A percentile compares a stretch with the other conserved stretches of the same genome.
These are phyloP conservation scores for Avena insularis DNA, from an alignment of 176 grass and related monocot species.

Conservation along the genomic window DNA sequence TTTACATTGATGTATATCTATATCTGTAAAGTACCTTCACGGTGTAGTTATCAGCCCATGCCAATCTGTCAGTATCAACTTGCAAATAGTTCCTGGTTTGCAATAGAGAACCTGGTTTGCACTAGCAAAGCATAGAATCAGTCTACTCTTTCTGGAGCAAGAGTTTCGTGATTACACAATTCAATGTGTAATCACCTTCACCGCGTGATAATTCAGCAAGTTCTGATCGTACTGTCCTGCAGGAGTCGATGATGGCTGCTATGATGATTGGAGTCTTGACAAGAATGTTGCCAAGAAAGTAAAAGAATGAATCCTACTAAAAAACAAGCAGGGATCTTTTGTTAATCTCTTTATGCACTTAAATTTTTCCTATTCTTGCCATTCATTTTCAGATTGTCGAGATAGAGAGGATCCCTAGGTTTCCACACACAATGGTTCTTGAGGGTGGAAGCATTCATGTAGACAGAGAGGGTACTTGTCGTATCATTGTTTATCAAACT, in stretches of 20 bases:
- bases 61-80: not conserved
- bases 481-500: not conserved
- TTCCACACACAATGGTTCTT: conserved; percentile 79
- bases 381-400: conserved; percentile 64
- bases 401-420: conserved; percentile 70
- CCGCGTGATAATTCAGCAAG: not conserved
- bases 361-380: not conserved
- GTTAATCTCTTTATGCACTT: not conserved
- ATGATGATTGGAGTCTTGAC: conserved; percentile 87
- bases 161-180: not conserved
- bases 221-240: conserved; percentile 23
- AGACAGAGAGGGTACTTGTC: conserved; percentile 77
- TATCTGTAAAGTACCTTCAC: not conserved
- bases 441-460: conserved; percentile 99
- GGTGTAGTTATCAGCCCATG: not conserved
- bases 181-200: not conserved
- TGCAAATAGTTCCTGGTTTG: not conserved
- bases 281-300: conserved; percentile 79
- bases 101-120: not conserved
- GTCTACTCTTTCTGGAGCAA: not conserved
- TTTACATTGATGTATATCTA: conserved; percentile 5
- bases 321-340: conserved; percentile 25
- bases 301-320: conserved; percentile 4
- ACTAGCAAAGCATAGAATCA: not conserved
- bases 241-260: conserved; percentile 71